phyloP scores from a whole-genome alignment of 192 early-diverging fungal species.

The Backusella macrospora region DNA sequence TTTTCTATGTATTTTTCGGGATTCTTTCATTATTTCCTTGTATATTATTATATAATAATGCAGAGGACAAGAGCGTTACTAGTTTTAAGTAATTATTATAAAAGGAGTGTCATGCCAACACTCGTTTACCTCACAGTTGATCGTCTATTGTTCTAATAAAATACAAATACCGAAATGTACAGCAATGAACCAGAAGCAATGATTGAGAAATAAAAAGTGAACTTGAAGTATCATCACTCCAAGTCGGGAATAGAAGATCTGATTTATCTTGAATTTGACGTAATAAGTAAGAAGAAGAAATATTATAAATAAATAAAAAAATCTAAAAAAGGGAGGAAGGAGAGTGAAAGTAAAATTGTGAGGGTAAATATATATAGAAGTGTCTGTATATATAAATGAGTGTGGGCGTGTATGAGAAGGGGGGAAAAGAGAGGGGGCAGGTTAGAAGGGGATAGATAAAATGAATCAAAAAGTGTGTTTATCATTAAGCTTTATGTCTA shows the following conservation, averaged over 20 bases:
- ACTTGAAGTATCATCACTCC: no score
- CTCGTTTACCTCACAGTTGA: no score
- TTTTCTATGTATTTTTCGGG: neutral
- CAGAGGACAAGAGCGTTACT: neutral
- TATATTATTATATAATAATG: neutral
- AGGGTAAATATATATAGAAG: constrained; percentile 14
- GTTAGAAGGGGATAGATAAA: neutral
- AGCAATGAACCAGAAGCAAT: no score
- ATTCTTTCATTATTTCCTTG: neutral
- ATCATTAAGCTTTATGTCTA: constrained; percentile 8
- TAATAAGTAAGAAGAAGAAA: no score
- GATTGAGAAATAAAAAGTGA: no score
- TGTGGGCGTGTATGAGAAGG: no score
- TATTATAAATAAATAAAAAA: no score
- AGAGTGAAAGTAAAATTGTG: constrained; percentile 11
- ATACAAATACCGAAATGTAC: no score
- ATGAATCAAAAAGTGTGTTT: constrained; percentile 1
- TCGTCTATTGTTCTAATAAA: no score
- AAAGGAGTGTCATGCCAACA: no score
- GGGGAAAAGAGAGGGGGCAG: neutral
- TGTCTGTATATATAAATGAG: neutral
- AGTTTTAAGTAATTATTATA: neutral
- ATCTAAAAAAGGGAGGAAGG: neutral
- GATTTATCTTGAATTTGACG: no score
- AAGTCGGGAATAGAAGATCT: no score